Evolutionary conservation across 106 monocot genomes (phyloP).

Genomic region (Phalaenopsis aphrodite): DNA sequence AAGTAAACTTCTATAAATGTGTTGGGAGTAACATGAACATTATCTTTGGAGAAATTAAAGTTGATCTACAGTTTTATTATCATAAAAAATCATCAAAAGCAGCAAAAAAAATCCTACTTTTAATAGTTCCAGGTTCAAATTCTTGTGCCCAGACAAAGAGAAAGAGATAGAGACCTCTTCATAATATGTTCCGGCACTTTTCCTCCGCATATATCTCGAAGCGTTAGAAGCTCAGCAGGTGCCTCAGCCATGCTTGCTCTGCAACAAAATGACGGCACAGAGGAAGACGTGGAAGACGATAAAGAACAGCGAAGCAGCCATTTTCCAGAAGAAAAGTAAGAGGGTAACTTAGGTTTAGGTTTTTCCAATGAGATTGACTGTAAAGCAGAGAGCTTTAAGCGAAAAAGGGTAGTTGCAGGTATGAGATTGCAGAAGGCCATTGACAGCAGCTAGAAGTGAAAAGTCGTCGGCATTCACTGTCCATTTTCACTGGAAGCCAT

Average conservation of each 20-base stretch:
- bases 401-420: background rate
- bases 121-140: no score
- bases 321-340: background rate
- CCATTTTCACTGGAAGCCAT: no score
- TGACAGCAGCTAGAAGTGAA: background rate
- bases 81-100: no score
- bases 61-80: no score
- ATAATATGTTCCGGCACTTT: conserved; percentile 39
- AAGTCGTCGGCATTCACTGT: no score
- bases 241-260: background rate
- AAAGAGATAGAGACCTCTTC: conserved; percentile 21
- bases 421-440: background rate
- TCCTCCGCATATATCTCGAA: conserved; percentile 37
- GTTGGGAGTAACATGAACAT: no score
- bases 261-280: background rate
- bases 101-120: no score
- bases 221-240: conserved; percentile 6
- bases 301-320: background rate
- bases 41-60: no score
- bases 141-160: background rate
- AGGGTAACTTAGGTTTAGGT: background rate
- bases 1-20: no score
- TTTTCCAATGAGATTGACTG: background rate
- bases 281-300: background rate
- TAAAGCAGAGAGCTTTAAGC: background rate